Evolutionary conservation across 2,329 filamentous ascomycete genomes (phyloP).

Genomic region (Sarocladium strictum): DNA sequence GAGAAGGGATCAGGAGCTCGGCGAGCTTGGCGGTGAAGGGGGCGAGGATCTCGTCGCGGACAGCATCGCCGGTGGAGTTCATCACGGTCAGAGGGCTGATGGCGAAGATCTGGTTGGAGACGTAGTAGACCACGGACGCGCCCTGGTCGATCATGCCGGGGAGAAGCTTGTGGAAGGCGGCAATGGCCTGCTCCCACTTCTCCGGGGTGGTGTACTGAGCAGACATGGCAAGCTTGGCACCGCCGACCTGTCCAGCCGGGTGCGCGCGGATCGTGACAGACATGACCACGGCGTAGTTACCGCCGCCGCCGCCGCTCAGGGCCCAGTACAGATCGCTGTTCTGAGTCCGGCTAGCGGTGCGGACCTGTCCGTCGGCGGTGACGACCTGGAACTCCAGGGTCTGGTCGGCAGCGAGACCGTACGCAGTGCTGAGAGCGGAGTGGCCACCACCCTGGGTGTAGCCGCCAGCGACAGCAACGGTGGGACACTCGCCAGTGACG

Average conservation of each 20-base stretch:
- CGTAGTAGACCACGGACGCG: conserved; percentile 41
- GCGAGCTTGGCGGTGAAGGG: conserved; percentile 24
- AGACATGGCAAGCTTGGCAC: conserved; percentile 37
- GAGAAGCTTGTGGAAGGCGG: conserved; percentile 33
- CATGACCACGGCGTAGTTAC: conserved; percentile 51
- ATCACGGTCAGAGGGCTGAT: conserved; percentile 10
- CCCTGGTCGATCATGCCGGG: conserved; percentile 43
- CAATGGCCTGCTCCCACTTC: conserved; percentile 42
- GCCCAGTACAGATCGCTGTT: conserved; percentile 61
- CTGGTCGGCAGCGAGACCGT: conserved; percentile 55
- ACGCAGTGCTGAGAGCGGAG: conserved; percentile 43
- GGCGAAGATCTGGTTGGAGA: conserved; percentile 38
- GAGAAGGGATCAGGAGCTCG: conserved; percentile 18
- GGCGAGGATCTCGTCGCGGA: conserved; percentile 20
- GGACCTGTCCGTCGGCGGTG: conserved; percentile 40
- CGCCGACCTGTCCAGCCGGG: conserved; percentile 30
- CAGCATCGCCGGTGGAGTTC: conserved; percentile 12
- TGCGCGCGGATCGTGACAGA: conserved; percentile 49
- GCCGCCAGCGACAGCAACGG: conserved; percentile 53
- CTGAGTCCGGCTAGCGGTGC: conserved; percentile 37
- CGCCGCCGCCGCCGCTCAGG: conserved; percentile 49
- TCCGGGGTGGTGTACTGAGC: conserved; percentile 23
- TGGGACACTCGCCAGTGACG: conserved; percentile 49
- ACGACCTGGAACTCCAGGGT: conserved; percentile 51
- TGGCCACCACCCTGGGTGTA: conserved; percentile 58